phyloP scores from a whole-genome alignment of 2,329 filamentous ascomycete species.

The Colletotrichum sansevieriae region DNA sequence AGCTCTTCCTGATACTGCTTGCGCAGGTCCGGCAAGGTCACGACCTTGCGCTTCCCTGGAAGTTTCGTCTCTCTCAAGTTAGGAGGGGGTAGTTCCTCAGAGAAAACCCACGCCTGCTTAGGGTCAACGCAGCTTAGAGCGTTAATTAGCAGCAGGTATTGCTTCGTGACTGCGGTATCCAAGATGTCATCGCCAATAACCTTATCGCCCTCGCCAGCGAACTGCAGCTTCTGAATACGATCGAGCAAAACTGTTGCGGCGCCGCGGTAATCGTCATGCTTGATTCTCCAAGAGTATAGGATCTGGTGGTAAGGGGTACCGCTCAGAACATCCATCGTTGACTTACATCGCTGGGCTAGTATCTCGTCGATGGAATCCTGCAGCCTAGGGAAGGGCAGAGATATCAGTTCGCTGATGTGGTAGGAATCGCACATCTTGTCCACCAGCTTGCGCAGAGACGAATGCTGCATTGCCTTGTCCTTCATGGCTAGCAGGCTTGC shows the following conservation, averaged over 20 bases:
- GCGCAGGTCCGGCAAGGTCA: constrained; percentile 87
- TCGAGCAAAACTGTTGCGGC: constrained; percentile 74
- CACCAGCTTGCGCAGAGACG: constrained; percentile 78
- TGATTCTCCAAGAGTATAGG: constrained; percentile 90
- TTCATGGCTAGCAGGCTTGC: constrained; percentile 80
- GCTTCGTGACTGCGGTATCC: constrained; percentile 76
- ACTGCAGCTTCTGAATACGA: constrained; percentile 72
- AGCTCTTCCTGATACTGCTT: constrained; percentile 92
- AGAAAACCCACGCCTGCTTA: constrained; percentile 83
- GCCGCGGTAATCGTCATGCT: constrained; percentile 87
- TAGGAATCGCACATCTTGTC: constrained; percentile 77
- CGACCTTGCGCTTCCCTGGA: constrained; percentile 75
- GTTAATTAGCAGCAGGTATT: constrained; percentile 94
- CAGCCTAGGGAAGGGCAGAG: constrained; percentile 83
- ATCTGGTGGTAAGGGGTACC: constrained; percentile 86
- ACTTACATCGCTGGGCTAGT: constrained; percentile 78
- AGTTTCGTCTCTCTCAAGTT: constrained; percentile 34
- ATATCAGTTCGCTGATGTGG: constrained; percentile 76
- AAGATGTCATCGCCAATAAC: constrained; percentile 67
- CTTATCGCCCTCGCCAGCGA: constrained; percentile 70
- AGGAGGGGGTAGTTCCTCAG: constrained; percentile 53
- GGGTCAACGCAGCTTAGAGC: constrained; percentile 86
- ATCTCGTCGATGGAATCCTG: constrained; percentile 84
- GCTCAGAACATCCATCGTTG: constrained; percentile 73
- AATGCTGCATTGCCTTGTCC: constrained; percentile 77